Conservation (phyloP, 208 protist genomes). For the Leishmania amazonensis region DNA sequence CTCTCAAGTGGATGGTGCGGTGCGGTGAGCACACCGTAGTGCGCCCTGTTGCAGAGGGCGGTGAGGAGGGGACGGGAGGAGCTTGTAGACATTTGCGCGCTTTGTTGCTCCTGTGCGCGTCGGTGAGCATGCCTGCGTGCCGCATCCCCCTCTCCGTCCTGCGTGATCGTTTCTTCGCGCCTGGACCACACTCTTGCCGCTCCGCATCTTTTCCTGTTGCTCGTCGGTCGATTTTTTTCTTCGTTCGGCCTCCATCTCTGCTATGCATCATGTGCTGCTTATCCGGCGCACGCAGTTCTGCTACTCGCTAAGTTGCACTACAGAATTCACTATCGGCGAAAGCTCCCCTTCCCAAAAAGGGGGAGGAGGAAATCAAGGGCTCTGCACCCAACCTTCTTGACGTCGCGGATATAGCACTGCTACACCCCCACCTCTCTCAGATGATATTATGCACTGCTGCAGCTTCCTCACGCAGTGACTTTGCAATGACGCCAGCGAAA, state of each 20-base stretch:
- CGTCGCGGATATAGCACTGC: not conserved
- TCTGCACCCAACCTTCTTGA: constrained; percentile 1
- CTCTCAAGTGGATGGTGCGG: not conserved
- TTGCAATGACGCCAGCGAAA: not conserved
- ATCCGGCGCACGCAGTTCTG: not conserved
- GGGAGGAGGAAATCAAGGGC: not conserved
- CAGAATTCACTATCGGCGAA: not conserved
- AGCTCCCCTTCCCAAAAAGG: not conserved
- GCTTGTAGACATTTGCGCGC: not conserved
- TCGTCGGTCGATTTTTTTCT: not conserved
- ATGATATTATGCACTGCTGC: not conserved
- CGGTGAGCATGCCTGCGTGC: not conserved
- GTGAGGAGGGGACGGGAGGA: not conserved
- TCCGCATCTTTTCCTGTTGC: not conserved
- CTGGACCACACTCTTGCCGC: not conserved
- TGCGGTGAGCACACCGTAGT: not conserved
- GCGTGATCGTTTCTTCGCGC: not conserved
- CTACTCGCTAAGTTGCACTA: not conserved
- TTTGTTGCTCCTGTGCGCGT: not conserved
- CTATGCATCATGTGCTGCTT: constrained; percentile 6
- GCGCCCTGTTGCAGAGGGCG: not conserved
- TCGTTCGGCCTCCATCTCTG: constrained; percentile 15
- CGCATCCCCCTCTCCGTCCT: not conserved
- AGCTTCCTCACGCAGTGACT: not conserved
- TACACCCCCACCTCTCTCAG: not conserved